Evolutionary conservation across 2,329 filamentous ascomycete species (phyloP), one percentile per base, ranked within the genome.

Genomic region (Colletotrichum echinochloae): DNA sequence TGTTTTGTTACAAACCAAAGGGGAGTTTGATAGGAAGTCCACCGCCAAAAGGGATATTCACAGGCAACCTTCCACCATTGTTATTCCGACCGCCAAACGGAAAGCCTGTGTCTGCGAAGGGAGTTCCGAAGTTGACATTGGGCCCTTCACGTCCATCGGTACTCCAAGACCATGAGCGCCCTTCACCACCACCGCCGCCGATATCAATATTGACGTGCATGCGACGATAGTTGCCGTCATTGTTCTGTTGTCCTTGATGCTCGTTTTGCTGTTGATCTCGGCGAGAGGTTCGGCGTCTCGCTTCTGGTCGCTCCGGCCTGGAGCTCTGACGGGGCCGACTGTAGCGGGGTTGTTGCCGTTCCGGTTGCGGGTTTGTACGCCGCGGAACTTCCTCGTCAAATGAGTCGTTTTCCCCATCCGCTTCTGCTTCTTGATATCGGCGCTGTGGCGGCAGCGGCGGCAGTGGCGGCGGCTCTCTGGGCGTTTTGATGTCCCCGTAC

Each of bases 401-500:
- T 2, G 67, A 67, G 14, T 70, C 54, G 20, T 70, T 48, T 16
- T 26, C 64, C 6, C 63, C 67, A 7, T 60, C 33, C 1, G 39
- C 60, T 20, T 54, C 54, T 18, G 55, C 52, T 1, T 54, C 48
- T 46, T 70, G 51, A 14, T n/a, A 41, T 37, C 46, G 28, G 18
- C 33, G 52, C 18, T 28, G 66, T 12, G 52, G 44, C 14, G 49
- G 46, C 4, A 49, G 52, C 12, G 39, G 67, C 7, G 63, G 44
- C 16, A 41, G 56, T 5, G 41, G 41, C 41, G 63, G 67, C n/a
- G 67, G 63, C 7, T 69, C 65, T 20, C 56, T 65, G 5, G 69
- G 65, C 16, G 65, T 65, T 28, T 56, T 70, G 5, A 69, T 8
- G 14, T 71, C 69, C 8, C 65, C 65, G n/a, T 71, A 70, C 65